Evolutionary conservation across 2,329 filamentous ascomycete species (phyloP), one percentile per base, ranked within the genome.

Genomic region (Pseudogymnoascus sp.): DNA sequence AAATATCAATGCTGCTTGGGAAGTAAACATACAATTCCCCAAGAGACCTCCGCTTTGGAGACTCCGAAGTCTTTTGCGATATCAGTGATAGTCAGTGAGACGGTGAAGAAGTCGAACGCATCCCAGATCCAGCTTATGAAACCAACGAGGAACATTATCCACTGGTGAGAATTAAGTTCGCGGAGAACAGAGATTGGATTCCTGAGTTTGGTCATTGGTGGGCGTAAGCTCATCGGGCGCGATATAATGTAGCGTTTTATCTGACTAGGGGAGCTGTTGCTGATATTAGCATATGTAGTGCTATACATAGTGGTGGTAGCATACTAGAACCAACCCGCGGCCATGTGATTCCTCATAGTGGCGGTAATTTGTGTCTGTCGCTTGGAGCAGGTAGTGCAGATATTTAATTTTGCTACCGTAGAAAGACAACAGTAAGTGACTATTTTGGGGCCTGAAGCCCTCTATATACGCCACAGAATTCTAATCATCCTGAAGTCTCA

Each of bases 31-130:
- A 47, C 41, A n/a, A 47, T 47, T 47, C 41, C 41, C 41, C 41
- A 47, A 47, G 41, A 47, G 41, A 47, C 41, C 6, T 47, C 41
- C 41, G 41, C 41, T 47, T n/a, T 47, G n/a, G 41, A 28, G 61
- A 30, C 41, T 28, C 20, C 41, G 3, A 47, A 47, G 41, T 47
- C 41, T n/a, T 47, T 28, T 47, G 41, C 0, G 82, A 82, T 65
- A 84, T 87, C 57, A 78, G 77, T 81, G 4, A 87, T 88, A 73
- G 90, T 87, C 64, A 92, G 89, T 1, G 86, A 88, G 2, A 92
- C 78, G 16, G 88, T 86, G 73, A 90, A 87, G 70, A 92, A 92
- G 73, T 91, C 89, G 71, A 91, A 92, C 6, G 89, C 89, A 71
- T 92, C 89, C 54, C 87, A 47, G 20, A 47, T 20, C 41, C 41